Evolutionary conservation across 768 basidiomycete genomes (phyloP).

Genomic region (Candolleomyces aberdarensis): DNA sequence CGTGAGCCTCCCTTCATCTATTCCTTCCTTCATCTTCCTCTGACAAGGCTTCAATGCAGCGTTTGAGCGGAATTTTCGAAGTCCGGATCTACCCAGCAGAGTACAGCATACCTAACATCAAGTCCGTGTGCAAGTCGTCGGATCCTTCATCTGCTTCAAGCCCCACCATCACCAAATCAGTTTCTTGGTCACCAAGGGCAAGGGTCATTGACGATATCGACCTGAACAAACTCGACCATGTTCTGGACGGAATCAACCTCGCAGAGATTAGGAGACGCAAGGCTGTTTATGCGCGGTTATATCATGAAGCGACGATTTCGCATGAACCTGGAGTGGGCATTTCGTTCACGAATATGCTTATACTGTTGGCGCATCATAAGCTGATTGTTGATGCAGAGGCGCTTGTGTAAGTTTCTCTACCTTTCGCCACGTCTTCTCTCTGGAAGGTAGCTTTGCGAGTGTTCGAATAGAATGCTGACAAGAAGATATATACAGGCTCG

Average conservation of each 20-base stretch:
- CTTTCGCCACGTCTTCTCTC: not conserved
- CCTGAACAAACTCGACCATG: slow-evolving; percentile 53
- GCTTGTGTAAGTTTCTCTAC: slow-evolving; percentile 59
- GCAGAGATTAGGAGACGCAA: slow-evolving; percentile 60
- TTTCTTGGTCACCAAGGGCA: too few species aligned
- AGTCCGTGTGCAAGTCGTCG: slow-evolving; percentile 39
- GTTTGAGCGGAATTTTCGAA: slow-evolving; percentile 83
- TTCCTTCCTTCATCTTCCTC: slow-evolving; percentile 3
- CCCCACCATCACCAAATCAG: too few species aligned
- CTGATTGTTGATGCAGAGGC: slow-evolving; percentile 88
- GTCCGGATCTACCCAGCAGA: slow-evolving; percentile 79
- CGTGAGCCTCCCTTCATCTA: slow-evolving; percentile 43
- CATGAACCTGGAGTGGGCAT: slow-evolving; percentile 76
- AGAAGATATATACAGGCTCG: slow-evolving; percentile 47
- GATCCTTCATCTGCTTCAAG: slow-evolving; percentile 21
- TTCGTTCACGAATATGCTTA: slow-evolving; percentile 86
- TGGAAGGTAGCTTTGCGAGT: not conserved
- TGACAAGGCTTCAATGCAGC: slow-evolving; percentile 38
- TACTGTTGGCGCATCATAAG: slow-evolving; percentile 87
- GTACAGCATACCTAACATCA: slow-evolving; percentile 57
- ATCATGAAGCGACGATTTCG: slow-evolving; percentile 81
- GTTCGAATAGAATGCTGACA: not conserved
- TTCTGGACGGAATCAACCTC: slow-evolving; percentile 66
- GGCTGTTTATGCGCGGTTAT: slow-evolving; percentile 69
- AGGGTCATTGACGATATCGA: slow-evolving; percentile 55